These are phyloP conservation scores for Diplotaxis tenuifolia DNA, from an alignment of 345 rosid genomes.

Conservation along the genomic window DNA sequence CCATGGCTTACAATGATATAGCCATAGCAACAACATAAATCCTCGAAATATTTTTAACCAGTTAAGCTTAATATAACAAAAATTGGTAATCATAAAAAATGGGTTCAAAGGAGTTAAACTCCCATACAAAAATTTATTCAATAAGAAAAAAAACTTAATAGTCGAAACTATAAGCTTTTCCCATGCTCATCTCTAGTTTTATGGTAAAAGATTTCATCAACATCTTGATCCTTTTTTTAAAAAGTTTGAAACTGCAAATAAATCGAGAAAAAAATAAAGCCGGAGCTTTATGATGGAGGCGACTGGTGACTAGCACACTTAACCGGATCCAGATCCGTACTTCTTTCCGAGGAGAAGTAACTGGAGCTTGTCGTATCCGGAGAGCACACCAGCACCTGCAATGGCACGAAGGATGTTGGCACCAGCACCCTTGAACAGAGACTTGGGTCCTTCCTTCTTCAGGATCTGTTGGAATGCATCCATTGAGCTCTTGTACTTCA, in stretches of 20 bases:
- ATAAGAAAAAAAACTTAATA: slow-evolving; percentile 2
- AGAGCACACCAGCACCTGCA: slow-evolving; percentile 94
- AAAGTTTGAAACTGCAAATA: slow-evolving; percentile 21
- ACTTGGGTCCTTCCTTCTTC: slow-evolving; percentile 81
- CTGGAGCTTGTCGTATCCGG: slow-evolving; percentile 91
- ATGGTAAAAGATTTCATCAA: slow-evolving; percentile 25
- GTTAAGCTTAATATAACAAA: neutral
- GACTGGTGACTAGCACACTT: neutral
- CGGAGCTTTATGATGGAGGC: neutral
- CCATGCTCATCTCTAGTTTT: slow-evolving; percentile 12
- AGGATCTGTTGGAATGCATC: slow-evolving; percentile 74
- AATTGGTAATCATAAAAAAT: neutral
- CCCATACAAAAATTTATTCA: slow-evolving; percentile 23
- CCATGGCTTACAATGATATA: no score
- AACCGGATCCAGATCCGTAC: slow-evolving; percentile 75
- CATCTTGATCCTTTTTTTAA: slow-evolving; percentile 8
- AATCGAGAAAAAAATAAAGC: slow-evolving; percentile 1
- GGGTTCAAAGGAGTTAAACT: neutral
- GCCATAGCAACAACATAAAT: neutral
- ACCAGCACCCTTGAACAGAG: slow-evolving; percentile 91
- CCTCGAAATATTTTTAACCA: neutral
- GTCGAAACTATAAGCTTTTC: neutral
- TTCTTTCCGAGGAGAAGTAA: slow-evolving; percentile 78
- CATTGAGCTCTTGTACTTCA: slow-evolving; percentile 78
- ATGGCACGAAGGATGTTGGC: slow-evolving; percentile 86